These are phyloP conservation scores for Penicillium sp. DNA, from an alignment of 2,329 filamentous ascomycete species.

Conservation along the genomic window DNA sequence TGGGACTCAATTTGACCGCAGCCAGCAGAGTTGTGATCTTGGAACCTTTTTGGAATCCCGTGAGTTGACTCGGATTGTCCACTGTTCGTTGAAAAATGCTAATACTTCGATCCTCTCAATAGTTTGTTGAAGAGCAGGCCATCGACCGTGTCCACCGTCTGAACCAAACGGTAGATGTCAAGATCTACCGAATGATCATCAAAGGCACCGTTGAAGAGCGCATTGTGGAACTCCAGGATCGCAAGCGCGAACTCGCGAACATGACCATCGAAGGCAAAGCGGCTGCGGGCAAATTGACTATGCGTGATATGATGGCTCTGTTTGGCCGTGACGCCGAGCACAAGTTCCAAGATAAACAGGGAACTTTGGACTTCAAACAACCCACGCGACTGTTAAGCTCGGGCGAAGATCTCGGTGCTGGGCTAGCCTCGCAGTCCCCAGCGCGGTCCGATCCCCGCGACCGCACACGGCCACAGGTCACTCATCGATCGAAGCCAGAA, in stretches of 20 bases:
- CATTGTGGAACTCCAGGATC: slow-evolving; percentile 89
- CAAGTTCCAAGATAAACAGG: slow-evolving; percentile 37
- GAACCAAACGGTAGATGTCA: slow-evolving; percentile 89
- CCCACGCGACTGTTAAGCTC: slow-evolving; percentile 27
- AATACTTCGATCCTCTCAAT: slow-evolving; percentile 1
- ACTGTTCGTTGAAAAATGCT: slow-evolving; percentile 7
- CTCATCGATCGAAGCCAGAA: slow-evolving; percentile 27
- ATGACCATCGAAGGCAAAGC: slow-evolving; percentile 77
- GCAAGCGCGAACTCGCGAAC: slow-evolving; percentile 86
- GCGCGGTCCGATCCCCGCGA: slow-evolving; percentile 12
- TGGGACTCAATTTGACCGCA: slow-evolving; percentile 90
- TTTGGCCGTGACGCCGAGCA: slow-evolving; percentile 67
- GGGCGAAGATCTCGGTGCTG: slow-evolving; percentile 18
- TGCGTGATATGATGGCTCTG: slow-evolving; percentile 88
- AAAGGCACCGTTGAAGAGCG: slow-evolving; percentile 82
- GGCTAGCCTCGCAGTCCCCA: slow-evolving; percentile 6
- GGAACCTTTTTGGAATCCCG: slow-evolving; percentile 97
- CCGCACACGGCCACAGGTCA: slow-evolving; percentile 13
- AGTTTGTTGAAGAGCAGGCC: slow-evolving; percentile 97
- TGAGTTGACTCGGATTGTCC: slow-evolving; percentile 39
- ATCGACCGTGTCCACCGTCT: slow-evolving; percentile 98
- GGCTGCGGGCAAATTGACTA: slow-evolving; percentile 74
- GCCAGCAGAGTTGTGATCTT: slow-evolving; percentile 90
- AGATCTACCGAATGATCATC: slow-evolving; percentile 91
- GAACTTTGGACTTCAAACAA: slow-evolving; percentile 34